Percentiles rank a stretch among this genome's conserved stretches.
Evolutionary conservation across 1,139 yeast genomes (phyloP).

Genomic region (Kluyveromyces marxianus): DNA sequence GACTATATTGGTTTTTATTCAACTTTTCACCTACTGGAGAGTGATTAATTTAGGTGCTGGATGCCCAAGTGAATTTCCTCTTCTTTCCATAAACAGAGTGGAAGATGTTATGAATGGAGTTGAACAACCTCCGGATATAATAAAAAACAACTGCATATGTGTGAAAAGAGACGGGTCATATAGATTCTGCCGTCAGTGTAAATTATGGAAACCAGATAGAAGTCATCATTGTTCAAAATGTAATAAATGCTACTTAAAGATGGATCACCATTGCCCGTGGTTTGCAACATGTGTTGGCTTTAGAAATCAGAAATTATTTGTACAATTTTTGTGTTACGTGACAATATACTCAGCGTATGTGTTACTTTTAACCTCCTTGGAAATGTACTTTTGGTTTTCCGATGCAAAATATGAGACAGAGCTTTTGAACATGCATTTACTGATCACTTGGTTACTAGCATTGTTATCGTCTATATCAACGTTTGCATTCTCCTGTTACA

Average conservation of each 20-base stretch:
- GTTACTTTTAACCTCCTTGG: slow-evolving; percentile 33
- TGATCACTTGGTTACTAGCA: slow-evolving; percentile 53
- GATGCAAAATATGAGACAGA: slow-evolving; percentile 35
- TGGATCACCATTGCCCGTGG: slow-evolving; percentile 99
- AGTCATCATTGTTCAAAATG: slow-evolving; percentile 83
- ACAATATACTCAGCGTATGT: slow-evolving; percentile 42
- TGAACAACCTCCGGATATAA: slow-evolving; percentile 35
- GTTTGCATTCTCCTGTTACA: slow-evolving; percentile 49
- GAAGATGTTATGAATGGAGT: slow-evolving; percentile 26
- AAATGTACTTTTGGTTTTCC: slow-evolving; percentile 46
- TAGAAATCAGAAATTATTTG: slow-evolving; percentile 67
- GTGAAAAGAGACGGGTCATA: slow-evolving; percentile 38
- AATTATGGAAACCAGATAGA: slow-evolving; percentile 89
- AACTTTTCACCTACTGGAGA: slow-evolving; percentile 42
- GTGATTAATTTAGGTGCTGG: slow-evolving; percentile 60
- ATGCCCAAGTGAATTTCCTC: slow-evolving; percentile 46
- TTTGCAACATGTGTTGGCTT: slow-evolving; percentile 84
- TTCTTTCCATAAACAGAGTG: slow-evolving; percentile 30
- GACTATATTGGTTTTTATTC: slow-evolving; percentile 8
- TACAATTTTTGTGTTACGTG: slow-evolving; percentile 63
- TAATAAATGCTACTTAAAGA: slow-evolving; percentile 58
- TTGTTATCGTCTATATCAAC: slow-evolving; percentile 60
- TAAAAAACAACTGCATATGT: slow-evolving; percentile 32
- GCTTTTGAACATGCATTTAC: slow-evolving; percentile 50
- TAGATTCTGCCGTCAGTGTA: slow-evolving; percentile 65